These are phyloP conservation scores for Naganishia friedmannii DNA, from an alignment of 768 basidiomycete species.

Conservation along the genomic window DNA sequence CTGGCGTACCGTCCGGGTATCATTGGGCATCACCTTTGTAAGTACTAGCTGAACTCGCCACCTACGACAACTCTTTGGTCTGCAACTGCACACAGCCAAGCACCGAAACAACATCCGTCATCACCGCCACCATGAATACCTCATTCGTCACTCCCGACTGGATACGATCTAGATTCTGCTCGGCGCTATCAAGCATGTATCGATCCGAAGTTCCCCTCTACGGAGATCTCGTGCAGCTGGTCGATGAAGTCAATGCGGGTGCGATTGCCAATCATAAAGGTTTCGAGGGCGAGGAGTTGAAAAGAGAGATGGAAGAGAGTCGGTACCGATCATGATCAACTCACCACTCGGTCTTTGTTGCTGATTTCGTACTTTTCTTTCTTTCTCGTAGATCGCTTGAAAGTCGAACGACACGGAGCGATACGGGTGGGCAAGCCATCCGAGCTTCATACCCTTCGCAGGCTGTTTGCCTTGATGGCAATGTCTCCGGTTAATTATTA, in stretches of 20 bases:
- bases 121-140: neutral
- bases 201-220: conserved; percentile 46
- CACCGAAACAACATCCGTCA: neutral
- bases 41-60: no score
- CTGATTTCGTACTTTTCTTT: neutral
- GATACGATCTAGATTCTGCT: conserved; percentile 37
- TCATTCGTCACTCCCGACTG: conserved; percentile 25
- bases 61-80: neutral
- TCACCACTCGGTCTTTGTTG: neutral
- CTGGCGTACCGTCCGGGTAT: neutral
- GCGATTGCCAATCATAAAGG: conserved; percentile 11
- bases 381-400: conserved; percentile 35
- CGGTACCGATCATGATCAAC: conserved; percentile 27
- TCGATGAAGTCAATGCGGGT: conserved; percentile 40
- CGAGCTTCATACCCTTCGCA: conserved; percentile 39
- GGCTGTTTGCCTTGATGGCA: conserved; percentile 40
- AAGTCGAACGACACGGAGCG: conserved; percentile 46
- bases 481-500: conserved; percentile 49
- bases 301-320: conserved; percentile 34
- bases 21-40: no score
- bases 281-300: conserved; percentile 17
- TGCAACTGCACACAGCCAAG: neutral
- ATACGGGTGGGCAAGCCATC: conserved; percentile 42
- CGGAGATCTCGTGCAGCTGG: conserved; percentile 43
- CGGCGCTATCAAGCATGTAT: conserved; percentile 42